Conservation (phyloP, 192 early-diverging fungal genomes). For the Entomortierella lignicola region DNA sequence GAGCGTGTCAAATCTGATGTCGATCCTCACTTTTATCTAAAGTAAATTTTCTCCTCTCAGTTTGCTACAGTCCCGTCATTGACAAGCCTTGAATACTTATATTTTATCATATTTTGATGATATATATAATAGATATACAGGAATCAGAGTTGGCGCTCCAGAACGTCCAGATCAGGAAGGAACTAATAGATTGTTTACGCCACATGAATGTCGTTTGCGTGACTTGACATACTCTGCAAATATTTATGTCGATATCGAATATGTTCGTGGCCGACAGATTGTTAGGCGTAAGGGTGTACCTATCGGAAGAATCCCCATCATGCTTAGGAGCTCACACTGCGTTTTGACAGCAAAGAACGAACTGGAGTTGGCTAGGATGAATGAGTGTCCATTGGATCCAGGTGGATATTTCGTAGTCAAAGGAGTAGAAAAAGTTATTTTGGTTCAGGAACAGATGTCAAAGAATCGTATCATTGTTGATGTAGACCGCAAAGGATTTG, state of each 20-base stretch:
- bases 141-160: slow-evolving; percentile 87
- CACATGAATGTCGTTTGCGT: slow-evolving; percentile 95
- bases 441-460: slow-evolving; percentile 98
- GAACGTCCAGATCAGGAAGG: slow-evolving; percentile 80
- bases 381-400: slow-evolving; percentile 96
- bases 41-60: slow-evolving; percentile 58
- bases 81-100: no score
- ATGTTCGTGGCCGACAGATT: slow-evolving; percentile 83
- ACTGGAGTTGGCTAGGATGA: slow-evolving; percentile 86
- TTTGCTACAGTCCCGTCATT: background rate
- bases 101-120: background rate
- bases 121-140: slow-evolving; percentile 72
- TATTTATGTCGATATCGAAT: slow-evolving; percentile 95
- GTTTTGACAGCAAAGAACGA: slow-evolving; percentile 82
- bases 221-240: slow-evolving; percentile 94
- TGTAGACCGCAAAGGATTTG: slow-evolving; percentile 80
- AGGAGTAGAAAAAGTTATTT: slow-evolving; percentile 96
- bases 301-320: slow-evolving; percentile 96
- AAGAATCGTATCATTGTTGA: slow-evolving; percentile 99
- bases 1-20: slow-evolving; percentile 91
- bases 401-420: slow-evolving; percentile 98
- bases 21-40: slow-evolving; percentile 92
- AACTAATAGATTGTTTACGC: slow-evolving; percentile 81
- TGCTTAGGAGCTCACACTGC: slow-evolving; percentile 91
- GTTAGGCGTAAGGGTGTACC: slow-evolving; percentile 84